A percentile compares a stretch with the other conserved stretches of the same genome.
Evolutionary conservation across 2,329 filamentous ascomycete species (phyloP).

Genomic region (Biscogniauxia sp.): DNA sequence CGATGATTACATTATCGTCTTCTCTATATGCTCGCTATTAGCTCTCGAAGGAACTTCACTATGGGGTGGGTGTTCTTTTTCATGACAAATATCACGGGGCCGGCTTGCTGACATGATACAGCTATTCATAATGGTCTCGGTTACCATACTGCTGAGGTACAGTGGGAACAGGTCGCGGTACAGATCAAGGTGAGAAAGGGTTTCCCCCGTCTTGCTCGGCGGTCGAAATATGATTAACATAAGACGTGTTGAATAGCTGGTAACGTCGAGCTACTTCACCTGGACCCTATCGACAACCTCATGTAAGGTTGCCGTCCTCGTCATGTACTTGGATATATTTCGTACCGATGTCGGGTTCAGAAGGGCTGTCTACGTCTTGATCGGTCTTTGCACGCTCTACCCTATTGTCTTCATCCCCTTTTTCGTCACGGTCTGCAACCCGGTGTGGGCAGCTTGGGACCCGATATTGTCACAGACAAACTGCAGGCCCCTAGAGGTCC

Average conservation of each 20-base stretch:
- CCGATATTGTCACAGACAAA: conserved; percentile 4
- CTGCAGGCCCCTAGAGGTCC: conserved; percentile 1
- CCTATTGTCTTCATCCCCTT: conserved; percentile 2
- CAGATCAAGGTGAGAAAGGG: conserved; percentile 6
- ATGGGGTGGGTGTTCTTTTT: conserved; percentile 1
- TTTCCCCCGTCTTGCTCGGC: not conserved
- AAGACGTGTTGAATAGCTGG: not conserved
- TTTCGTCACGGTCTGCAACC: conserved; percentile 7
- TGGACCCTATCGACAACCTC: conserved; percentile 8
- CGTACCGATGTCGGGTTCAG: not conserved
- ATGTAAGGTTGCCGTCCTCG: conserved; percentile 9
- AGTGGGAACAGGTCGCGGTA: not conserved
- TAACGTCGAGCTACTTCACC: conserved; percentile 1
- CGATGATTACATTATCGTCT: conserved; percentile 4
- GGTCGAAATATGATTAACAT: not conserved
- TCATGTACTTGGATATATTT: conserved; percentile 10
- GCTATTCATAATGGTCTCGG: conserved; percentile 5
- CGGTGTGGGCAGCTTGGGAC: conserved; percentile 8
- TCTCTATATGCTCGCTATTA: not conserved
- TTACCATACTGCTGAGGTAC: not conserved
- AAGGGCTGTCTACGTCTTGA: conserved; percentile 3
- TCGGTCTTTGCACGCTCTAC: not conserved
- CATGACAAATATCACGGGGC: not conserved
- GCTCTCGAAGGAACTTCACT: not conserved
- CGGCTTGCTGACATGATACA: not conserved